phyloP scores from a whole-genome alignment of 495 filamentous ascomycete genomes.

The Schizothecium vesticola region DNA sequence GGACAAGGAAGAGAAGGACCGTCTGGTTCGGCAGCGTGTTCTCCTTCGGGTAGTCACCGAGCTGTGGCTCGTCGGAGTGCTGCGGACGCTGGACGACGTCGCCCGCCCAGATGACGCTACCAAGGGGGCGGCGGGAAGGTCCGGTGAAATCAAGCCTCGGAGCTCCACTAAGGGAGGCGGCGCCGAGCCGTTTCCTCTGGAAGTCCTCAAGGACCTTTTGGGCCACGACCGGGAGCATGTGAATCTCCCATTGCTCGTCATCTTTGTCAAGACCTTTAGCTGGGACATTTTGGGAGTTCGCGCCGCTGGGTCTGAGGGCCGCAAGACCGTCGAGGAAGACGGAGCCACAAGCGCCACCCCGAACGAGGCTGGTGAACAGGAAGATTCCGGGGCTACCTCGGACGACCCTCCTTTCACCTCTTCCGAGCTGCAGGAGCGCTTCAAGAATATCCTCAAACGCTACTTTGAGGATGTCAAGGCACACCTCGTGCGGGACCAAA shows the following conservation, averaged over 20 bases:
- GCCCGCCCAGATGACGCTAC: conserved; percentile 76
- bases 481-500: conserved; percentile 85
- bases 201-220: conserved; percentile 92
- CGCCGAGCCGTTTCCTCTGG: conserved; percentile 85
- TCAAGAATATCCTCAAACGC: conserved; percentile 77
- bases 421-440: conserved; percentile 75
- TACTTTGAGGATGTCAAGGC: conserved; percentile 92
- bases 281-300: conserved; percentile 92
- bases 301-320: conserved; percentile 59
- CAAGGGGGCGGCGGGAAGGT: conserved; percentile 49
- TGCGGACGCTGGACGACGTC: conserved; percentile 86
- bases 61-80: conserved; percentile 86
- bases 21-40: conserved; percentile 76
- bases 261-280: conserved; percentile 92
- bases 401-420: conserved; percentile 69
- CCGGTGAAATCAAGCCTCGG: conserved; percentile 50
- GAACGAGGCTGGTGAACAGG: conserved; percentile 45
- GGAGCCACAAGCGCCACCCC: conserved; percentile 55
- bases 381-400: conserved; percentile 36
- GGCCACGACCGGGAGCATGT: conserved; percentile 88
- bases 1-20: conserved; percentile 95
- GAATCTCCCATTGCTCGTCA: conserved; percentile 83
- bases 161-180: conserved; percentile 49
- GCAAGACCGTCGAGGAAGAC: conserved; percentile 82
- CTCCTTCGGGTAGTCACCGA: conserved; percentile 89